Conservation (phyloP, 805 yeast species). For the Kuraishia piskuri region DNA sequence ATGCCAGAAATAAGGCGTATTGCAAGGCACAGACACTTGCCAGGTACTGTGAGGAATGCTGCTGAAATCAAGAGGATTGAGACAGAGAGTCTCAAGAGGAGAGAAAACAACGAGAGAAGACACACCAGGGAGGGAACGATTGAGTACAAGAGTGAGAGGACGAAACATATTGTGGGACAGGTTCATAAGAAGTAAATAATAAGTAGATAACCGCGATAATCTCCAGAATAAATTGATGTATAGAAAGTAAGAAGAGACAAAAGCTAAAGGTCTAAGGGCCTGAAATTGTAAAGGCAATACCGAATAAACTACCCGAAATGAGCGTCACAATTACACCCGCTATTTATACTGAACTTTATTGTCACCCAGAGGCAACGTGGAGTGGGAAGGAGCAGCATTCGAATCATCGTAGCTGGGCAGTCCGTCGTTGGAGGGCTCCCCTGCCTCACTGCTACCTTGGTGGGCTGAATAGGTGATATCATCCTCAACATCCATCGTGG, state of each 20-base stretch:
- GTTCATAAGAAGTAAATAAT: conserved; percentile 41
- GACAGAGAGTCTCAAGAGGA: conserved; percentile 60
- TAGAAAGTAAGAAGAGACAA: too few species aligned
- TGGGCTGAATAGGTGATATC: neutral
- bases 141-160: conserved; percentile 63
- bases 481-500: neutral
- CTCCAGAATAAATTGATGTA: too few species aligned
- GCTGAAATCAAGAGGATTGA: conserved; percentile 77
- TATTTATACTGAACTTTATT: neutral
- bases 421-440: neutral
- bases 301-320: too few species aligned
- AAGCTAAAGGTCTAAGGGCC: too few species aligned
- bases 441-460: neutral
- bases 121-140: conserved; percentile 59
- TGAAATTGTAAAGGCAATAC: too few species aligned
- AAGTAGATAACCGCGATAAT: too few species aligned
- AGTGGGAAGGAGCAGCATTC: neutral
- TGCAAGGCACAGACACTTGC: conserved; percentile 86
- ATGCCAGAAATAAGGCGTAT: conserved; percentile 96
- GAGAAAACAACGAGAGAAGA: conserved; percentile 76
- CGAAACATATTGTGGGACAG: conserved; percentile 79
- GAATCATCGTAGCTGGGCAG: neutral
- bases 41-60: conserved; percentile 81
- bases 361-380: neutral
- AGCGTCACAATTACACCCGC: too few species aligned